phyloP scores from a whole-genome alignment of 306 rosid genomes.

The Ormosia semicastrata region DNA sequence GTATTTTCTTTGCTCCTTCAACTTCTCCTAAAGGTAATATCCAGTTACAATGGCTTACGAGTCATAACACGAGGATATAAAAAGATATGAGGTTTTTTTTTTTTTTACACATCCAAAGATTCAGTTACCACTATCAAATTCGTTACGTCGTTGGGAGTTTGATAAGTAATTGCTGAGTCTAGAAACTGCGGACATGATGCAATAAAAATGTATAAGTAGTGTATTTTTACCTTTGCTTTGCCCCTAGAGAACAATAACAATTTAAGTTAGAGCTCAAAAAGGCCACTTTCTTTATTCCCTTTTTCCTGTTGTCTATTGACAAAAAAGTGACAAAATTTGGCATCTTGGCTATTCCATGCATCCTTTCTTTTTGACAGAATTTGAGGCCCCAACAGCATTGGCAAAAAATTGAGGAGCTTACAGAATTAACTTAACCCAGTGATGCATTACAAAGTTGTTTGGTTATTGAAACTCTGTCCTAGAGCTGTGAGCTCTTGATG shows the following conservation, averaged over 20 bases:
- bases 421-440: background rate
- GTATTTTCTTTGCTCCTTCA: background rate
- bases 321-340: background rate
- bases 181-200: background rate
- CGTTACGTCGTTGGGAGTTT: too few relatives aligned
- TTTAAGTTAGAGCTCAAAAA: background rate
- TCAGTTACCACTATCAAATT: background rate
- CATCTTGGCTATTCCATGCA: background rate
- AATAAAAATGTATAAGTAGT: background rate
- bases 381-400: background rate
- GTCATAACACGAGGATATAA: background rate
- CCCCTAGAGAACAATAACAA: background rate
- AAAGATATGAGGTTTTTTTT: background rate
- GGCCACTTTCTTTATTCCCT: background rate
- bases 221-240: background rate
- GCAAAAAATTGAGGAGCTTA: background rate
- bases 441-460: background rate
- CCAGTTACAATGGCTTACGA: background rate
- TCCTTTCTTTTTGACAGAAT: background rate
- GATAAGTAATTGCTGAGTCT: too few relatives aligned
- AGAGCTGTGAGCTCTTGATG: background rate
- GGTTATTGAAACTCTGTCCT: background rate
- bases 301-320: background rate
- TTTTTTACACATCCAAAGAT: too few relatives aligned
- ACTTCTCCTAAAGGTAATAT: too few relatives aligned